Conservation (phyloP, 2,329 filamentous ascomycete species). For the Escovopsis sp. region DNA sequence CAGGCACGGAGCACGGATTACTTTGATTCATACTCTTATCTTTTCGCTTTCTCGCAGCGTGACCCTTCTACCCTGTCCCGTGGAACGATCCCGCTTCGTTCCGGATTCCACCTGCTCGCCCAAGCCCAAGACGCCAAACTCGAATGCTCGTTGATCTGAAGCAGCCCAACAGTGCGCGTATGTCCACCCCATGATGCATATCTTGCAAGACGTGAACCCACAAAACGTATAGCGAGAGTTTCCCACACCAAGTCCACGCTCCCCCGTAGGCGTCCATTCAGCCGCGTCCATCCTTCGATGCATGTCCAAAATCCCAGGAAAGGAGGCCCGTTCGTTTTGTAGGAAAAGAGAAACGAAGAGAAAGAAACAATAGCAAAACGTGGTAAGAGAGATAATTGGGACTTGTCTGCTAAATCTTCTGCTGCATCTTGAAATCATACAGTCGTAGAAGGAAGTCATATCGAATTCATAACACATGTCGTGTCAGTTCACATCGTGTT, state of each 20-base stretch:
- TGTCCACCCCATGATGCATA: conserved; percentile 4
- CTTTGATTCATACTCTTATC: too few relatives aligned
- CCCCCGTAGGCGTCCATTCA: neutral
- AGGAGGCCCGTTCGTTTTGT: conserved; percentile 1
- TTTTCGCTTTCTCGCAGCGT: too few relatives aligned
- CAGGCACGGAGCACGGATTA: too few relatives aligned
- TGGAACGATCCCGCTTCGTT: too few relatives aligned
- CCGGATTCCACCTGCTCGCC: neutral
- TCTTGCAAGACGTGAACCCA: conserved; percentile 17
- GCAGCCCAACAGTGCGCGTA: conserved; percentile 7
- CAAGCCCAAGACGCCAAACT: conserved; percentile 7
- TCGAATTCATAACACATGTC: conserved; percentile 22
- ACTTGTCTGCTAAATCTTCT: too few relatives aligned
- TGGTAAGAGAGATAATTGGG: too few relatives aligned
- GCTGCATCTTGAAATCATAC: conserved; percentile 24
- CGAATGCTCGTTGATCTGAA: conserved; percentile 9
- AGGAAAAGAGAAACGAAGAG: conserved; percentile 2
- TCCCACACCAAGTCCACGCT: neutral
- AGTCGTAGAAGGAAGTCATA: conserved; percentile 24
- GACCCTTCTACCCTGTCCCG: too few relatives aligned
- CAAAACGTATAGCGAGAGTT: conserved; percentile 9
- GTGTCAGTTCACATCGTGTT: conserved; percentile 16
- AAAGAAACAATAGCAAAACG: conserved; percentile 9
- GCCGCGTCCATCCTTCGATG: neutral
- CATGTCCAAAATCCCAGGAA: conserved; percentile 2